phyloP scores from a whole-genome alignment of 495 filamentous ascomycete genomes.

The Podospora pseudopauciseta region DNA sequence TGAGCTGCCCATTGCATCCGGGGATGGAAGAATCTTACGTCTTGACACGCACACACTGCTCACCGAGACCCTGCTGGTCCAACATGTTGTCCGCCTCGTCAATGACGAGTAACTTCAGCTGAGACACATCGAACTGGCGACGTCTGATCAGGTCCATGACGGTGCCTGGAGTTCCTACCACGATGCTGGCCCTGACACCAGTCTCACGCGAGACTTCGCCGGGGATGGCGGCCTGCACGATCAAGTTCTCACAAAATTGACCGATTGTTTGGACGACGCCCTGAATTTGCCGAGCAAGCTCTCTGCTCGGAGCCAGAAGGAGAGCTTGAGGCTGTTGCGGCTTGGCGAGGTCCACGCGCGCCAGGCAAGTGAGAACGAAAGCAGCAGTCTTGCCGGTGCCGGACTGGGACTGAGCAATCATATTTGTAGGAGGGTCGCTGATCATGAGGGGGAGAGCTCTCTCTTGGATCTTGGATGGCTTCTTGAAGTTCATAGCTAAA shows the following conservation, averaged over 20 bases:
- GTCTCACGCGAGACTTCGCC: conserved; percentile 59
- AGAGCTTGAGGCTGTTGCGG: conserved; percentile 76
- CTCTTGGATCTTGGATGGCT: conserved; percentile 97
- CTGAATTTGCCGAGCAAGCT: conserved; percentile 91
- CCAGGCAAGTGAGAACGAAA: conserved; percentile 86
- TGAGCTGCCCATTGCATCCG: background rate
- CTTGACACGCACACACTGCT: conserved; percentile 90
- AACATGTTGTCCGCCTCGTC: conserved; percentile 97
- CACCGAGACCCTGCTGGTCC: conserved; percentile 89
- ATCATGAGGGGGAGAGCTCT: conserved; percentile 85
- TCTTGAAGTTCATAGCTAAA: conserved; percentile 79
- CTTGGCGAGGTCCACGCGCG: conserved; percentile 68
- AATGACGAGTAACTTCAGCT: conserved; percentile 74
- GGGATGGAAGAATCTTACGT: conserved; percentile 48
- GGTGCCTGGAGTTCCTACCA: conserved; percentile 93
- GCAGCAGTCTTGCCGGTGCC: conserved; percentile 98
- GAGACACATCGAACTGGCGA: conserved; percentile 58
- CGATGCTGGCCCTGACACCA: conserved; percentile 64
- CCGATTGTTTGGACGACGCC: conserved; percentile 78
- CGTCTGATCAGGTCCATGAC: conserved; percentile 79
- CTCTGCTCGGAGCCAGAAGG: conserved; percentile 86
- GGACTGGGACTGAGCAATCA: conserved; percentile 97
- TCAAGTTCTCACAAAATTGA: conserved; percentile 67
- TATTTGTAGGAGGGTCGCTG: conserved; percentile 74
- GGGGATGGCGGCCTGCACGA: conserved; percentile 76